Evolutionary conservation across 257 asterid species (phyloP).

Genomic region (Petrea volubilis): DNA sequence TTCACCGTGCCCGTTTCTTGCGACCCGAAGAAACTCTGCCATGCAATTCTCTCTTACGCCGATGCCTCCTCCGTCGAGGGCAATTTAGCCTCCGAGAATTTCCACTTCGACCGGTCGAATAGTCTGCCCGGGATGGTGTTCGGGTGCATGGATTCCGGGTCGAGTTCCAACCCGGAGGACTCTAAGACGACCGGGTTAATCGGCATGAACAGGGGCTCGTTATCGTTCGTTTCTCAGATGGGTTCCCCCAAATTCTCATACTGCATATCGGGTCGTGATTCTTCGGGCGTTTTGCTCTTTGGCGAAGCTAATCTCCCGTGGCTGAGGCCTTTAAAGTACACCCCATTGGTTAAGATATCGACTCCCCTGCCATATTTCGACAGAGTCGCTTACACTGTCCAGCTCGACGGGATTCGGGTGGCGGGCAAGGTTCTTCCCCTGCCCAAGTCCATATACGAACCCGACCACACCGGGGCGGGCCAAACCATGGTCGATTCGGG

Average conservation of each 20-base stretch:
- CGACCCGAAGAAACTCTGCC: conserved; percentile 62
- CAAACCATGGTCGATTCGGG: conserved; percentile 92
- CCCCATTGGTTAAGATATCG: conserved; percentile 55
- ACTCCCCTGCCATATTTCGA: conserved; percentile 71
- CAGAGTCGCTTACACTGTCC: conserved; percentile 74
- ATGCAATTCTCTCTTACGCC: conserved; percentile 70
- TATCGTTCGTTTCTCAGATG: conserved; percentile 72
- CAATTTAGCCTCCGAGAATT: conserved; percentile 55
- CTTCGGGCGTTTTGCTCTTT: conserved; percentile 58
- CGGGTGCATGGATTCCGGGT: conserved; percentile 79
- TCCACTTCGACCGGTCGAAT: conserved; percentile 33
- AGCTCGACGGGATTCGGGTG: conserved; percentile 66
- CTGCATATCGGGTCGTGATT: conserved; percentile 70
- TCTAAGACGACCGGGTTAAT: conserved; percentile 54
- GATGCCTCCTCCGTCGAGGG: conserved; percentile 83
- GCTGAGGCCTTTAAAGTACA: conserved; percentile 55
- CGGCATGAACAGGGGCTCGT: conserved; percentile 80
- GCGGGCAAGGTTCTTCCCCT: conserved; percentile 40
- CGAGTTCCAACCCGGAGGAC: conserved; percentile 69
- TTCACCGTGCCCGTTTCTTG: conserved; percentile 68
- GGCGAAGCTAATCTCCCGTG: conserved; percentile 60
- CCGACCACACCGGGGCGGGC: conserved; percentile 91
- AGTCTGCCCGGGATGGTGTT: conserved; percentile 40
- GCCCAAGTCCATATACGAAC: conserved; percentile 50
- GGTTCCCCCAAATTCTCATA: conserved; percentile 61